Percentiles rank a stretch among this genome's conserved stretches.
Conservation (phyloP, 768 basidiomycete species). For the Mycena metata region DNA sequence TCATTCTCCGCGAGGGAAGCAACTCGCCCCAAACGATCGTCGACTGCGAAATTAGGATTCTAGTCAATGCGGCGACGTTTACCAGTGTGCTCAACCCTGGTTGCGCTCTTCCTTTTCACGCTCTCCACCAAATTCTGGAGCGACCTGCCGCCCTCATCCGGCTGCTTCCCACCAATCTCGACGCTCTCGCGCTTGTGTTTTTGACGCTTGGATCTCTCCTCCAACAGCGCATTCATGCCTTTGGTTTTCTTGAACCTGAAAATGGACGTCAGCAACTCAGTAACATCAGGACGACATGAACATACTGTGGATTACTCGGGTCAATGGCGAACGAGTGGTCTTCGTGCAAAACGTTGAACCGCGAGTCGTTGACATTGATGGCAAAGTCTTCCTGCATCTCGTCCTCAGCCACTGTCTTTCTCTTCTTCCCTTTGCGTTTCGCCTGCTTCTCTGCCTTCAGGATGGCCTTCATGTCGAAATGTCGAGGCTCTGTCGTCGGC, state of each 20-base stretch:
- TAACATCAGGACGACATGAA: constrained; percentile 33
- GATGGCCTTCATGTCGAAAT: constrained; percentile 93
- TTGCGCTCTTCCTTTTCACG: constrained; percentile 83
- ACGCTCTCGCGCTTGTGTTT: constrained; percentile 48
- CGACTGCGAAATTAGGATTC: constrained; percentile 22
- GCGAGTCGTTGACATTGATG: constrained; percentile 87
- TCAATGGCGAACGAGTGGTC: constrained; percentile 96
- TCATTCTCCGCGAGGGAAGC: too few relatives aligned
- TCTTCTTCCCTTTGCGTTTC: constrained; percentile 60
- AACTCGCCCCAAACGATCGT: not conserved
- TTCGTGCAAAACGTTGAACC: constrained; percentile 90
- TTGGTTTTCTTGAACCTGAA: constrained; percentile 92
- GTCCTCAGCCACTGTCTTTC: constrained; percentile 55
- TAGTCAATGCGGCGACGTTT: constrained; percentile 57
- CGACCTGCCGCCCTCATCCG: constrained; percentile 47
- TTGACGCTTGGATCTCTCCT: constrained; percentile 83
- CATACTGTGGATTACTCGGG: constrained; percentile 94
- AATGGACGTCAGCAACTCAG: constrained; percentile 25
- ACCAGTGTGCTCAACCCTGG: constrained; percentile 45
- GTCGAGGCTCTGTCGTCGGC: constrained; percentile 68
- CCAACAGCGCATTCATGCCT: constrained; percentile 86
- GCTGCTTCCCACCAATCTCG: constrained; percentile 31
- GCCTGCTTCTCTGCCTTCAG: constrained; percentile 85
- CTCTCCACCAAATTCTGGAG: constrained; percentile 84
- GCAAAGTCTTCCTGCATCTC: constrained; percentile 87